Percentiles rank a stretch among this genome's conserved stretches.
These are phyloP conservation scores for Cutaneotrichosporon arboriforme DNA, from an alignment of 1,284 basidiomycete species.

Conservation along the genomic window DNA sequence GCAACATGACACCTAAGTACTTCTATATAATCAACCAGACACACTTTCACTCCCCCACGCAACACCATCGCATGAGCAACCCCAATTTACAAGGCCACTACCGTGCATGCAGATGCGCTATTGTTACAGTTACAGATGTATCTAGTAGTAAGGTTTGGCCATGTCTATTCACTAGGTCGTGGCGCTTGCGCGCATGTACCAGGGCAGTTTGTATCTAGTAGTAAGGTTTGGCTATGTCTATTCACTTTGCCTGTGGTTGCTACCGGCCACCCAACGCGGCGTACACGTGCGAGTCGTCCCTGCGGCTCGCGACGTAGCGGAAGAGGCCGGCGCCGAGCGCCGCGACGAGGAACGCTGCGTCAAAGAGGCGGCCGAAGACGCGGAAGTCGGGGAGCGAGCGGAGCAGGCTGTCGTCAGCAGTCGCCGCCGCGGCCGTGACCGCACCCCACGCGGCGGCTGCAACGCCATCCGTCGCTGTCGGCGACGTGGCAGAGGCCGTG, in stretches of 20 bases:
- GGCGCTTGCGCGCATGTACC: too few relatives aligned
- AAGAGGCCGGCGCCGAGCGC: conserved; percentile 34
- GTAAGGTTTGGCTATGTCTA: neutral
- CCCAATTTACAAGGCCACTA: too few relatives aligned
- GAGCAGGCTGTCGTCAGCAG: conserved; percentile 31
- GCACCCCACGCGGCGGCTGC: neutral
- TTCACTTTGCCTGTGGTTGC: neutral
- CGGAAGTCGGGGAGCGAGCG: conserved; percentile 45
- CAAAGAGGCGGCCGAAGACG: conserved; percentile 47
- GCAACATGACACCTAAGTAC: too few relatives aligned
- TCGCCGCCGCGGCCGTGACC: neutral
- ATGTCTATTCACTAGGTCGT: too few relatives aligned
- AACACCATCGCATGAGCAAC: too few relatives aligned
- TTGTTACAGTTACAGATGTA: too few relatives aligned
- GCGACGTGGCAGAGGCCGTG: neutral
- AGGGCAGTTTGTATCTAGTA: too few relatives aligned
- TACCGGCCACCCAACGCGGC: conserved; percentile 1
- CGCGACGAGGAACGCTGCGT: conserved; percentile 43
- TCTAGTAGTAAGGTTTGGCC: too few relatives aligned
- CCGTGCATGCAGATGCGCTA: too few relatives aligned
- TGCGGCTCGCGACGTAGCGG: conserved; percentile 32
- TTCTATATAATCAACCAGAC: too few relatives aligned
- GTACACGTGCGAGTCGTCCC: conserved; percentile 14
- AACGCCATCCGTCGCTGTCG: neutral
- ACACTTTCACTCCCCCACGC: too few relatives aligned